Evolutionary conservation across 495 filamentous ascomycete genomes (phyloP).

Genomic region (Neurospora hispaniola): DNA sequence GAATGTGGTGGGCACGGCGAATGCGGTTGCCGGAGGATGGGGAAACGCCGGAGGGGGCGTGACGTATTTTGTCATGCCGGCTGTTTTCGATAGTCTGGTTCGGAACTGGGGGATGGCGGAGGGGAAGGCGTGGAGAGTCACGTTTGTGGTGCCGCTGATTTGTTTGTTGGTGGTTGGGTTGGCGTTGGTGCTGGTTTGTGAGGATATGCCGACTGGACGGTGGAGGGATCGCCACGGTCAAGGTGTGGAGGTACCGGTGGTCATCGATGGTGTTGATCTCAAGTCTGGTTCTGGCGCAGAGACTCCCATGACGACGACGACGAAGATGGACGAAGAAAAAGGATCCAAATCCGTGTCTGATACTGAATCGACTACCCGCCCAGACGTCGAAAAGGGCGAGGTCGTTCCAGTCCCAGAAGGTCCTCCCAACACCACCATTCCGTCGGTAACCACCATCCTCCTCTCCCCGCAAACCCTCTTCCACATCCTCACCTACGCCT

Average conservation of each 20-base stretch:
- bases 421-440: conserved; percentile 28
- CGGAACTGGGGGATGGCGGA: conserved; percentile 40
- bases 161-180: conserved; percentile 57
- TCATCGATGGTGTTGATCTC: background rate
- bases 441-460: conserved; percentile 50
- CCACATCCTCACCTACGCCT: conserved; percentile 64
- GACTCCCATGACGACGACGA: background rate
- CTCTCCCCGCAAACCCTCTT: conserved; percentile 58
- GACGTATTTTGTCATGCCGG: conserved; percentile 86
- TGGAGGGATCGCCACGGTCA: conserved; percentile 62
- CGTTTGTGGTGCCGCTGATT: conserved; percentile 76
- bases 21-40: conserved; percentile 74
- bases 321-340: conserved; percentile 9
- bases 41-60: conserved; percentile 91
- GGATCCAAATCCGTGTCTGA: conserved; percentile 16
- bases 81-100: conserved; percentile 76
- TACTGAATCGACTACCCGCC: conserved; percentile 18
- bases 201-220: conserved; percentile 76
- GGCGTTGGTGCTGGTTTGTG: conserved; percentile 59
- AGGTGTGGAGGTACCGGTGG: background rate
- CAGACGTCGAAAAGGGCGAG: conserved; percentile 31
- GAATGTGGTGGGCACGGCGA: conserved; percentile 85
- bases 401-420: conserved; percentile 1
- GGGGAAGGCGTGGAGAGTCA: conserved; percentile 71
- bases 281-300: background rate